phyloP scores from a whole-genome alignment of 2,329 filamentous ascomycete species.

The Bipolaris cookei region DNA sequence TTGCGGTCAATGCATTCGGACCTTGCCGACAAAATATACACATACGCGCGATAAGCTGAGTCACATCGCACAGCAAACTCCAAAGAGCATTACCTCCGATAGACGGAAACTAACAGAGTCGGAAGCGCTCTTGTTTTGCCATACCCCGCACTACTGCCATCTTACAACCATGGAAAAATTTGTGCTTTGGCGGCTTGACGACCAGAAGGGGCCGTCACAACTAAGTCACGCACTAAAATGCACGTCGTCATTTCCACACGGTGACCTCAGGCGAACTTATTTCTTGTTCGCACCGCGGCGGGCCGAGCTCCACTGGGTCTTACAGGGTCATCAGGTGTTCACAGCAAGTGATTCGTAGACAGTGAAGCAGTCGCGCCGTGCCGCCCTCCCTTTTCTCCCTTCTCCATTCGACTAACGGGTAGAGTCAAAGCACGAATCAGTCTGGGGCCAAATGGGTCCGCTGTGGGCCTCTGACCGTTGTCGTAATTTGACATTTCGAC shows the following conservation, averaged over 20 bases:
- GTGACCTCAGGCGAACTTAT: conserved; percentile 19
- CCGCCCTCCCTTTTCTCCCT: conserved; percentile 30
- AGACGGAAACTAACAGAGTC: conserved; percentile 3
- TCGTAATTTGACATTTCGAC: conserved; percentile 12
- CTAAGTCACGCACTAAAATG: conserved; percentile 7
- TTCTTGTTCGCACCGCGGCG: conserved; percentile 21
- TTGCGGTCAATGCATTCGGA: not conserved
- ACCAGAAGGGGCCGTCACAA: conserved; percentile 2
- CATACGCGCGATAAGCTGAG: conserved; percentile 5
- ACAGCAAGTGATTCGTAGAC: conserved; percentile 36
- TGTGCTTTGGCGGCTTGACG: conserved; percentile 11
- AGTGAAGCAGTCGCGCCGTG: conserved; percentile 35
- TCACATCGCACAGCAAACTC: conserved; percentile 19
- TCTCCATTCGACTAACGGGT: conserved; percentile 8
- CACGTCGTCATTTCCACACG: conserved; percentile 15
- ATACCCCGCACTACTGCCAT: not conserved
- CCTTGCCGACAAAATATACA: not conserved
- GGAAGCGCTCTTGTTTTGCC: not conserved
- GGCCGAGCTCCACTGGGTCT: conserved; percentile 34
- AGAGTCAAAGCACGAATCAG: conserved; percentile 8
- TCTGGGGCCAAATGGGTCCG: conserved; percentile 10
- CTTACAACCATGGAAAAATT: conserved; percentile 6
- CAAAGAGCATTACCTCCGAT: conserved; percentile 20
- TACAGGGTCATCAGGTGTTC: conserved; percentile 16
- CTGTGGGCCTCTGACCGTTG: not conserved